Evolutionary conservation across 2,329 filamentous ascomycete genomes (phyloP).

Genomic region (Fusarium nematophilum): DNA sequence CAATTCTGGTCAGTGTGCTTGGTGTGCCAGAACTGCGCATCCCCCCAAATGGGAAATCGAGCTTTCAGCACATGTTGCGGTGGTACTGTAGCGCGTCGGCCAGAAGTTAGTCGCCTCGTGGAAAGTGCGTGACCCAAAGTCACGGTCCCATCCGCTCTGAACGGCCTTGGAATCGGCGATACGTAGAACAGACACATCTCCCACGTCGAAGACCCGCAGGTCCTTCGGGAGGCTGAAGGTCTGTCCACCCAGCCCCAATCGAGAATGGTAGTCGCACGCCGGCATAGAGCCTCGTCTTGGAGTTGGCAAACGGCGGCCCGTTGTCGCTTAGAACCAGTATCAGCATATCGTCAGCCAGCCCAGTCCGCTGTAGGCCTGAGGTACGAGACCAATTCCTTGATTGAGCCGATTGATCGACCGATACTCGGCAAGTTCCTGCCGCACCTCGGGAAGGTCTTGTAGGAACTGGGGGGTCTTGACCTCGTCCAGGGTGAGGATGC

Average conservation of each 20-base stretch:
- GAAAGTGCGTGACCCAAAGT: conserved; percentile 64
- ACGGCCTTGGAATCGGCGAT: conserved; percentile 43
- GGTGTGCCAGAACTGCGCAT: conserved; percentile 51
- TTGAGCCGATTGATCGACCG: conserved; percentile 55
- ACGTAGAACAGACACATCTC: conserved; percentile 52
- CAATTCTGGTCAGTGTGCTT: conserved; percentile 43
- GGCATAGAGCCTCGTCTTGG: conserved; percentile 62
- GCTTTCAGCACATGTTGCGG: conserved; percentile 60
- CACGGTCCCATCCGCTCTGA: conserved; percentile 46
- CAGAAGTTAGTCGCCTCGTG: conserved; percentile 63
- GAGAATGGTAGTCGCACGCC: conserved; percentile 58
- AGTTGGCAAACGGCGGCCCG: conserved; percentile 62
- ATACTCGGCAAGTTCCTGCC: conserved; percentile 57
- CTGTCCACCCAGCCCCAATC: conserved; percentile 51
- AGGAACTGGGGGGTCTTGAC: conserved; percentile 56
- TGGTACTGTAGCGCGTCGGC: conserved; percentile 62
- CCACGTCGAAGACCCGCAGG: conserved; percentile 41
- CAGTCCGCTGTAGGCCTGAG: conserved; percentile 48
- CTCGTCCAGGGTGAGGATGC: conserved; percentile 45
- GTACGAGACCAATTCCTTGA: conserved; percentile 54
- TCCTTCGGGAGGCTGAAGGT: conserved; percentile 17
- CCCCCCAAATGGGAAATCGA: conserved; percentile 63
- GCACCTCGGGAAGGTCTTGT: conserved; percentile 53
- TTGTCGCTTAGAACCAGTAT: conserved; percentile 62
- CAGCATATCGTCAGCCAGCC: conserved; percentile 52